phyloP scores from a whole-genome alignment of 176 grass and related monocot genomes.

The Rhynchospora breviuscula region DNA sequence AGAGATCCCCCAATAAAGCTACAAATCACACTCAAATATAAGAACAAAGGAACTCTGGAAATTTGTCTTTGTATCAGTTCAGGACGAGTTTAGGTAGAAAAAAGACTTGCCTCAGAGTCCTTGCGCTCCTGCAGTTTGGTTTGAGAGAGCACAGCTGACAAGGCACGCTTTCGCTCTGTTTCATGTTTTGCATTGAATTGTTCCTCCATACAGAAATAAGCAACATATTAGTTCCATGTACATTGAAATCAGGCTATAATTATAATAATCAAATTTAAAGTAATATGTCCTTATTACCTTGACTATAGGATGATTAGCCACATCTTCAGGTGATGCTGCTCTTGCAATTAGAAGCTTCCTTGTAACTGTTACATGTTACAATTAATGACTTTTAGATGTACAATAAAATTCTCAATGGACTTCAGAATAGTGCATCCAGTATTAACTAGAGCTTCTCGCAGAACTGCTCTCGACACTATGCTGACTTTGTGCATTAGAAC shows the following conservation, averaged over 20 bases:
- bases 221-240: background rate
- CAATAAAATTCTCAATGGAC: slow-evolving; percentile 6
- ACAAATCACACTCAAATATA: background rate
- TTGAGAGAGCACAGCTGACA: slow-evolving; percentile 74
- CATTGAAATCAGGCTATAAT: background rate
- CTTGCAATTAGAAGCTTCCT: slow-evolving; percentile 70
- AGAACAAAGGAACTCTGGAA: background rate
- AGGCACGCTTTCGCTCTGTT: slow-evolving; percentile 78
- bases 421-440: background rate
- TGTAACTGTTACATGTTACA: slow-evolving; percentile 41
- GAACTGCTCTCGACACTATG: slow-evolving; percentile 9
- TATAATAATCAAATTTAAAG: slow-evolving; percentile 15
- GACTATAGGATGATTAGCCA: slow-evolving; percentile 73
- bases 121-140: slow-evolving; percentile 84
- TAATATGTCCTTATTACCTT: slow-evolving; percentile 37
- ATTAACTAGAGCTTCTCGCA: background rate
- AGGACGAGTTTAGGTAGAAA: background rate
- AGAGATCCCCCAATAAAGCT: slow-evolving; percentile 2
- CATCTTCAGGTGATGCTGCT: slow-evolving; percentile 72
- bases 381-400: background rate
- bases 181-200: slow-evolving; percentile 72
- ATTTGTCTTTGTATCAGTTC: background rate
- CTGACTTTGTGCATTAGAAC: background rate
- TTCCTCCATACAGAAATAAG: slow-evolving; percentile 41
- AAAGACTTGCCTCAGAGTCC: slow-evolving; percentile 63